Percentiles rank a stretch among this genome's conserved stretches.
These are phyloP conservation scores for Sporothrix sp. DNA, from an alignment of 2,329 filamentous ascomycete species.

Conservation along the genomic window DNA sequence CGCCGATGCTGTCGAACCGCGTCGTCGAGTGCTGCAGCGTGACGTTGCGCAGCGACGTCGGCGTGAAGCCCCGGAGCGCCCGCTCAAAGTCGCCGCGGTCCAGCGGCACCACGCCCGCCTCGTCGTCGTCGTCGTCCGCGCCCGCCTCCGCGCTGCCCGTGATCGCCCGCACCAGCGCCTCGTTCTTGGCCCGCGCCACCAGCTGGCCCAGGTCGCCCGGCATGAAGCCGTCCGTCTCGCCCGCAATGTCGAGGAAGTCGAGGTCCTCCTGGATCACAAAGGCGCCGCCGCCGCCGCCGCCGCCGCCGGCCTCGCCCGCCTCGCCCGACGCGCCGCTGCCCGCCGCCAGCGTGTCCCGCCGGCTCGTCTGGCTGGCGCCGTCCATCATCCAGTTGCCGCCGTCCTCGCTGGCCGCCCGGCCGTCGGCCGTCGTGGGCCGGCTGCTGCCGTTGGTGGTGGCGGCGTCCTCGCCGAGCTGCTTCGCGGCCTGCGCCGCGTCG, in stretches of 20 bases:
- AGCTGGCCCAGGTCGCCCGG: slow-evolving; percentile 83
- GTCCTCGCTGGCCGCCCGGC: slow-evolving; percentile 40
- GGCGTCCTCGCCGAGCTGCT: slow-evolving; percentile 21
- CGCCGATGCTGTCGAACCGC: slow-evolving; percentile 86
- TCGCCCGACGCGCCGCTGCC: slow-evolving; percentile 18
- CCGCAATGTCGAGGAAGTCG: slow-evolving; percentile 86
- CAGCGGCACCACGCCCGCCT: slow-evolving; percentile 50
- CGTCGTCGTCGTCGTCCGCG: slow-evolving; percentile 30
- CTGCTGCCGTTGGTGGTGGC: slow-evolving; percentile 29
- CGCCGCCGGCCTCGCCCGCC: slow-evolving; percentile 24
- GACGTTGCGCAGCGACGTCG: slow-evolving; percentile 87
- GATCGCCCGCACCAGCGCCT: slow-evolving; percentile 81
- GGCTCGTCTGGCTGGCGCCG: slow-evolving; percentile 49
- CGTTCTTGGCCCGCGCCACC: slow-evolving; percentile 78
- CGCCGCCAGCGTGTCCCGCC: slow-evolving; percentile 22
- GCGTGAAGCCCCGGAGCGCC: slow-evolving; percentile 86
- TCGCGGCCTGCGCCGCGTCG: slow-evolving; percentile 25
- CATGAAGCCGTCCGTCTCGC: slow-evolving; percentile 96
- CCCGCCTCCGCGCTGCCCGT: slow-evolving; percentile 29
- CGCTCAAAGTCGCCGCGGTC: slow-evolving; percentile 67
- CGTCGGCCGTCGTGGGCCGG: slow-evolving; percentile 47
- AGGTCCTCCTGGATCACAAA: slow-evolving; percentile 68
- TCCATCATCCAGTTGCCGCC: slow-evolving; percentile 70
- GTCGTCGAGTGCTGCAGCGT: slow-evolving; percentile 87
- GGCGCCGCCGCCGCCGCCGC: slow-evolving; percentile 37